A percentile compares a stretch with the other conserved stretches of the same genome.
phyloP scores from a whole-genome alignment of 257 asterid genomes.

The Mentha longifolia region DNA sequence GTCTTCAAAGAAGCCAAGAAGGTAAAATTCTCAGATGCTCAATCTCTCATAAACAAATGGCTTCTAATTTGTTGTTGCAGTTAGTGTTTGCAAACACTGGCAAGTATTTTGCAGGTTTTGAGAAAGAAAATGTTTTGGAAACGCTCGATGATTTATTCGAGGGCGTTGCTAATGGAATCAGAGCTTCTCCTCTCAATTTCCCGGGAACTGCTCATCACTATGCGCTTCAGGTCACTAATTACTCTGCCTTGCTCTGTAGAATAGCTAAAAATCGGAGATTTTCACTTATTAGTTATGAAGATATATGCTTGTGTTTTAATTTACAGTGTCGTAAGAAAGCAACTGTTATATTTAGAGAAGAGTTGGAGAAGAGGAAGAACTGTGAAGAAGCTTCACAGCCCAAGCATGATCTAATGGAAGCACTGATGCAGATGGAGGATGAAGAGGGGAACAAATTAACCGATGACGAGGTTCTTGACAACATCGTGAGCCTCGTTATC shows the following conservation, averaged over 20 bases:
- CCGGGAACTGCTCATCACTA: conserved; percentile 53
- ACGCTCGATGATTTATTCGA: conserved; percentile 41
- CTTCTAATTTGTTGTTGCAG: conserved; percentile 25
- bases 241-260: neutral
- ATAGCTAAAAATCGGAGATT: too few relatives aligned
- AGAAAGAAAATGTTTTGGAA: conserved; percentile 50
- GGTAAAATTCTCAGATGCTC: conserved; percentile 30
- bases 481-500: conserved; percentile 44
- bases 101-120: conserved; percentile 54
- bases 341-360: conserved; percentile 44
- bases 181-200: conserved; percentile 53
- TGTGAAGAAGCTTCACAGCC: neutral
- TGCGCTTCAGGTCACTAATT: conserved; percentile 46
- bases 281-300: neutral
- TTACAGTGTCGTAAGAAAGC: conserved; percentile 60
- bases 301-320: neutral
- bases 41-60: neutral
- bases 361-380: conserved; percentile 52
- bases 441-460: conserved; percentile 42
- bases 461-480: conserved; percentile 53
- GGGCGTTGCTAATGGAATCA: conserved; percentile 46
- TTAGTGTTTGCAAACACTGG: conserved; percentile 53
- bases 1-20: conserved; percentile 49
- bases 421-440: conserved; percentile 43
- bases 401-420: conserved; percentile 48